Percentiles rank a stretch among this genome's conserved stretches.
Evolutionary conservation across 2,329 filamentous ascomycete genomes (phyloP).

Genomic region (Verticillium alfalfae): DNA sequence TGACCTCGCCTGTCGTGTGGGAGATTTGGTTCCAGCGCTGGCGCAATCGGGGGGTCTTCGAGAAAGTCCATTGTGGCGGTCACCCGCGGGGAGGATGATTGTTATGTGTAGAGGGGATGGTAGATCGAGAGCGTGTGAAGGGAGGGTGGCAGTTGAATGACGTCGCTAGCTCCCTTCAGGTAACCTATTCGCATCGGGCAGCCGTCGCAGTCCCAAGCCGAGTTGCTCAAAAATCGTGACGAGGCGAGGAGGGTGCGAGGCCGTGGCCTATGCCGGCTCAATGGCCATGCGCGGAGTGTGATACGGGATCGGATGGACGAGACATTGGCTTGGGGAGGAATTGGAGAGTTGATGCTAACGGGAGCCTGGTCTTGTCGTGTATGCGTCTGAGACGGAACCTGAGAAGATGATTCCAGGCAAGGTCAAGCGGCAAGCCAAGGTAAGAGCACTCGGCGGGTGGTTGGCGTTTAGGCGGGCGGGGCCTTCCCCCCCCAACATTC

Average conservation of each 20-base stretch:
- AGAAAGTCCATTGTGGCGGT: conserved; percentile 48
- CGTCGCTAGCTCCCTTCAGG: neutral
- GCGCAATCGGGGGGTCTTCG: conserved; percentile 78
- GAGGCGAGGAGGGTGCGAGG: neutral
- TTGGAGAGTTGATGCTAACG: neutral
- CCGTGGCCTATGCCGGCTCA: neutral
- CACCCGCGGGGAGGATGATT: neutral
- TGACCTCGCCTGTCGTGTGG: conserved; percentile 83
- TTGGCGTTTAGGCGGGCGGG: neutral
- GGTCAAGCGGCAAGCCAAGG: neutral
- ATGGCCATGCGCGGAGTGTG: neutral
- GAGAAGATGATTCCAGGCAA: neutral
- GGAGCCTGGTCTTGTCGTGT: neutral
- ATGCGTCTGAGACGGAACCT: neutral
- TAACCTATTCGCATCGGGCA: neutral
- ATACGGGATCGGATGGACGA: neutral
- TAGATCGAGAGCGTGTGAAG: neutral
- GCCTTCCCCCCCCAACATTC: neutral
- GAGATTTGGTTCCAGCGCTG: conserved; percentile 92
- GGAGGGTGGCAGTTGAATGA: neutral
- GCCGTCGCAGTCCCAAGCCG: neutral
- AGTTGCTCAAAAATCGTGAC: neutral
- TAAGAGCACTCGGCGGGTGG: neutral
- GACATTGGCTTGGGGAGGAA: neutral
- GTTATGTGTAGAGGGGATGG: neutral